Conservation (phyloP, 768 basidiomycete genomes). For the Boletus subcaerulescens region DNA sequence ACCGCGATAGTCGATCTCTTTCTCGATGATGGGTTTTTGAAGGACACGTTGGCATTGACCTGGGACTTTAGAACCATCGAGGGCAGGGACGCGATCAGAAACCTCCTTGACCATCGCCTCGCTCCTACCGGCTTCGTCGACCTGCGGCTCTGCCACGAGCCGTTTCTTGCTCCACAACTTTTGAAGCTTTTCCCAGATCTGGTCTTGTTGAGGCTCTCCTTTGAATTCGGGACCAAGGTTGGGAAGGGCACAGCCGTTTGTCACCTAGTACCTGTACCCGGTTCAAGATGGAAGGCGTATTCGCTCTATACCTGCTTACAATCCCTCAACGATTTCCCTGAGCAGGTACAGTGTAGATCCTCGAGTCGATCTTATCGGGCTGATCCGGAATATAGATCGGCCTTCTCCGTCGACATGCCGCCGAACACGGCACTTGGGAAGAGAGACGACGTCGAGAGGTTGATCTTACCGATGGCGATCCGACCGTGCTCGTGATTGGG, state of each 20-base stretch:
- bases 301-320: slow-evolving; percentile 59
- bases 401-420: not conserved
- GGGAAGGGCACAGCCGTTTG: slow-evolving; percentile 53
- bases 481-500: slow-evolving; percentile 60
- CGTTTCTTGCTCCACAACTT: slow-evolving; percentile 31
- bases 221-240: slow-evolving; percentile 50
- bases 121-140: slow-evolving; percentile 13
- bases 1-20: slow-evolving; percentile 23
- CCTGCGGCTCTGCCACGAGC: slow-evolving; percentile 12
- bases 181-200: slow-evolving; percentile 50
- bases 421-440: slow-evolving; percentile 42
- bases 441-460: slow-evolving; percentile 19
- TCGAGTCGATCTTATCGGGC: not conserved
- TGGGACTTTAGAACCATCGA: slow-evolving; percentile 53
- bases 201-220: slow-evolving; percentile 53
- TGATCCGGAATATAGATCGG: not conserved
- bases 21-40: slow-evolving; percentile 39
- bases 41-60: slow-evolving; percentile 51
- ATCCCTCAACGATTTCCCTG: slow-evolving; percentile 50
- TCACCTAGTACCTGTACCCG: slow-evolving; percentile 47
- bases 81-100: slow-evolving; percentile 35
- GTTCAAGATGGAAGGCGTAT: slow-evolving; percentile 55
- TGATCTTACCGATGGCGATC: slow-evolving; percentile 45
- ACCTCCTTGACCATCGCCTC: slow-evolving; percentile 38
- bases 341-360: not conserved